phyloP scores from a whole-genome alignment of 495 filamentous ascomycete genomes.

The Xylaria cubensis region DNA sequence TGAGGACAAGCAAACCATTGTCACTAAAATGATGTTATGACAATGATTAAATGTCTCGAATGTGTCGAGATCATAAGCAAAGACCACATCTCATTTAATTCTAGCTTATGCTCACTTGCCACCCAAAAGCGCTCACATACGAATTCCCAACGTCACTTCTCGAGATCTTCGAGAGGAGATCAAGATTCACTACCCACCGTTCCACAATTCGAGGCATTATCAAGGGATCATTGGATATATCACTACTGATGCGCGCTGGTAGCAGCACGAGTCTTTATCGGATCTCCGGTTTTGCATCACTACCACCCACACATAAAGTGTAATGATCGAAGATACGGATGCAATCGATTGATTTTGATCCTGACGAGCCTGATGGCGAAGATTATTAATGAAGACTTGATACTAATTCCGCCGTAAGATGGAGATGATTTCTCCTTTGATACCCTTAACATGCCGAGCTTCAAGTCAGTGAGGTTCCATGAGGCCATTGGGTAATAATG shows the following conservation, averaged over 20 bases:
- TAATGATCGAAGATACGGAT: background rate
- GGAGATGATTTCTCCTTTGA: background rate
- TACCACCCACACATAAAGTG: background rate
- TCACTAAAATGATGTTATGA: constrained; percentile 17
- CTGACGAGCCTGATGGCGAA: background rate
- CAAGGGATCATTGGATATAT: background rate
- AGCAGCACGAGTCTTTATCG: background rate
- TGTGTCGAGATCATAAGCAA: background rate
- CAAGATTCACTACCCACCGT: background rate
- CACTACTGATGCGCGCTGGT: background rate
- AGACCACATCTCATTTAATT: background rate
- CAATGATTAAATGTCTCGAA: background rate
- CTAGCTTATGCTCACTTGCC: background rate
- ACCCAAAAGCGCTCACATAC: background rate
- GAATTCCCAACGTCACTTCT: background rate
- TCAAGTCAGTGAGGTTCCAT: background rate
- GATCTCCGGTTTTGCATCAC: background rate
- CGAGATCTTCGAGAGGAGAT: background rate
- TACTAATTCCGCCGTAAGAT: background rate
- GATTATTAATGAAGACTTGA: background rate
- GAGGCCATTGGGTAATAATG: background rate
- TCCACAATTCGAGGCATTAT: background rate
- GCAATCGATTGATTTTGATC: background rate
- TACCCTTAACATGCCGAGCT: background rate
- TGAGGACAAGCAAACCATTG: background rate